Conservation (phyloP, 148 eudicot genomes). For the Nepenthes mirabilis region DNA sequence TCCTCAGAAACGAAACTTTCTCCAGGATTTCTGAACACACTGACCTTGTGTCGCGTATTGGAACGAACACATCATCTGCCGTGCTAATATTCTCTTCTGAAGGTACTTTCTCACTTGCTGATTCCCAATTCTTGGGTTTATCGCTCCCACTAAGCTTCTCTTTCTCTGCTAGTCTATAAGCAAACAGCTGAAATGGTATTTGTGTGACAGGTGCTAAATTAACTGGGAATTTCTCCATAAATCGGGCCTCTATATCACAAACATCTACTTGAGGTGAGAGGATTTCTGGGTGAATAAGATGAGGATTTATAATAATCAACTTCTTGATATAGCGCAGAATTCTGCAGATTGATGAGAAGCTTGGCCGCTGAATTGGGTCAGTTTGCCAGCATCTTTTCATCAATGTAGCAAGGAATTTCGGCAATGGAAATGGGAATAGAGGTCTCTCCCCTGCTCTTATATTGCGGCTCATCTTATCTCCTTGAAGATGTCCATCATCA, state of each 20-base stretch:
- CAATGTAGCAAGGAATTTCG: slow-evolving; percentile 39
- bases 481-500: slow-evolving; percentile 55
- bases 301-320: slow-evolving; percentile 40
- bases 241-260: slow-evolving; percentile 43
- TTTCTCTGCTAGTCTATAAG: slow-evolving; percentile 40
- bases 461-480: slow-evolving; percentile 50
- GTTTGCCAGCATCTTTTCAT: slow-evolving; percentile 55
- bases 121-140: slow-evolving; percentile 40
- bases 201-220: slow-evolving; percentile 22
- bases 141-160: slow-evolving; percentile 26
- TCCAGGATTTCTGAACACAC: slow-evolving; percentile 42
- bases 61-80: slow-evolving; percentile 20
- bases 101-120: slow-evolving; percentile 21
- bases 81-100: slow-evolving; percentile 21
- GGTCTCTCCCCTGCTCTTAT: slow-evolving; percentile 60
- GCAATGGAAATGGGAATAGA: slow-evolving; percentile 46
- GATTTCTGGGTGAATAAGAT: slow-evolving; percentile 32
- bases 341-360: slow-evolving; percentile 49
- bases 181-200: slow-evolving; percentile 53
- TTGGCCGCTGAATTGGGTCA: slow-evolving; percentile 43
- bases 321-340: slow-evolving; percentile 41
- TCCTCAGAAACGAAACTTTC: slow-evolving; percentile 8
- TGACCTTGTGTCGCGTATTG: slow-evolving; percentile 44
- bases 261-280: slow-evolving; percentile 39
- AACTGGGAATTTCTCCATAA: slow-evolving; percentile 21